phyloP scores from a whole-genome alignment of 805 yeast genomes.

The Candida easanensis region DNA sequence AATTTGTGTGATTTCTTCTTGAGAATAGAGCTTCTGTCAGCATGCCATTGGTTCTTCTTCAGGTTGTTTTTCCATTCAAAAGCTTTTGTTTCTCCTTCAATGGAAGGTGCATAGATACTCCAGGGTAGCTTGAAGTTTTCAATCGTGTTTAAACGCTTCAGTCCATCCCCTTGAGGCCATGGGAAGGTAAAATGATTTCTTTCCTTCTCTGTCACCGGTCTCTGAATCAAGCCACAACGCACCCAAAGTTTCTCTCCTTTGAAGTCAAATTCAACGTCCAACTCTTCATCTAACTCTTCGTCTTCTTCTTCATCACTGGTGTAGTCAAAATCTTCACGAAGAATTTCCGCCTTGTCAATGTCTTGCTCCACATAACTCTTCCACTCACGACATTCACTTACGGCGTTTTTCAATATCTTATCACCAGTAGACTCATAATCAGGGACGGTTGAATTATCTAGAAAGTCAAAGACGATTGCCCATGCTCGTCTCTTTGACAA shows the following conservation, averaged over 20 bases:
- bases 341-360: slow-evolving; percentile 7
- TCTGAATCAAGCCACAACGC: slow-evolving; percentile 22
- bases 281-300: not conserved
- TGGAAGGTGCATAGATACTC: slow-evolving; percentile 33
- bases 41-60: slow-evolving; percentile 20
- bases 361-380: slow-evolving; percentile 21
- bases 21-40: not conserved
- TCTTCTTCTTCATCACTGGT: slow-evolving; percentile 1
- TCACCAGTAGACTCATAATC: slow-evolving; percentile 1
- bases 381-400: slow-evolving; percentile 19
- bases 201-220: slow-evolving; percentile 6
- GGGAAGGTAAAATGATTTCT: slow-evolving; percentile 15
- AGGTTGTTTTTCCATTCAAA: slow-evolving; percentile 30
- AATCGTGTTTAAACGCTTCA: slow-evolving; percentile 12
- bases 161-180: slow-evolving; percentile 24
- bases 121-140: slow-evolving; percentile 32
- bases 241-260: slow-evolving; percentile 20
- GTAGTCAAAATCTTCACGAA: not conserved
- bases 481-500: slow-evolving; percentile 7
- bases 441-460: slow-evolving; percentile 11
- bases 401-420: slow-evolving; percentile 8
- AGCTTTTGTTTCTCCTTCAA: slow-evolving; percentile 21
- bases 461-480: slow-evolving; percentile 6
- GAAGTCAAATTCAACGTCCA: not conserved
- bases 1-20: not conserved